Evolutionary conservation across 352 stramenopile species (phyloP).

Genomic region (Phytophthora ramorum): DNA sequence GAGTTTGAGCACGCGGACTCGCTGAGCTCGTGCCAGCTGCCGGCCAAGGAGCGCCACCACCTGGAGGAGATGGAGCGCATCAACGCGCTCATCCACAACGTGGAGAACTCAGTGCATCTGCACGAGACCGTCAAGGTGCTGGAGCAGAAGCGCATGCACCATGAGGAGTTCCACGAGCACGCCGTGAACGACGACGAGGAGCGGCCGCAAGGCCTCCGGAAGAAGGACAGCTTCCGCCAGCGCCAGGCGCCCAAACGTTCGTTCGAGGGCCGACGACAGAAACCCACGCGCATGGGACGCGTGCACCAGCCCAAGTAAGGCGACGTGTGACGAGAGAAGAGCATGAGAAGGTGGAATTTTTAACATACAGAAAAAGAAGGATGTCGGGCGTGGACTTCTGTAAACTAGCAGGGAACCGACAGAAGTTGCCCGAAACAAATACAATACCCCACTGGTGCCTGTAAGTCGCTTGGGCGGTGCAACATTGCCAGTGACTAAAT

Average conservation of each 20-base stretch:
- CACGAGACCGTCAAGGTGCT: conserved; percentile 64
- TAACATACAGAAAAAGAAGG: conserved; percentile 19
- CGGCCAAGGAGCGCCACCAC: conserved; percentile 60
- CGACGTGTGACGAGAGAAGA: neutral
- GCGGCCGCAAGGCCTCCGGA: conserved; percentile 48
- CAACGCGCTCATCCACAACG: conserved; percentile 74
- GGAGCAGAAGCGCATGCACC: conserved; percentile 66
- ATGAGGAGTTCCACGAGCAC: conserved; percentile 71
- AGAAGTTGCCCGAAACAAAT: conserved; percentile 28
- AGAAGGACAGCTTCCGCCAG: conserved; percentile 54
- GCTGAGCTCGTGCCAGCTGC: conserved; percentile 47
- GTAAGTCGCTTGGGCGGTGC: too few species aligned
- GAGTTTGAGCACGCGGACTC: conserved; percentile 69
- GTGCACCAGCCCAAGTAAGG: conserved; percentile 74
- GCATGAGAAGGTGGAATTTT: conserved; percentile 10
- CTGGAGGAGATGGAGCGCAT: conserved; percentile 80
- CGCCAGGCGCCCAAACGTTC: conserved; percentile 52
- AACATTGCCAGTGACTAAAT: too few species aligned
- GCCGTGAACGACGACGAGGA: conserved; percentile 59
- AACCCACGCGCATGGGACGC: conserved; percentile 65
- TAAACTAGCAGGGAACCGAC: conserved; percentile 32
- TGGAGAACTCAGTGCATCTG: conserved; percentile 74
- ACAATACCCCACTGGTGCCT: neutral
- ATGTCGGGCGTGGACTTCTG: conserved; percentile 26
- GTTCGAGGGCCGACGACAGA: conserved; percentile 51